Conservation (phyloP, 352 stramenopile genomes). For the Globisporangium orthogonon region DNA sequence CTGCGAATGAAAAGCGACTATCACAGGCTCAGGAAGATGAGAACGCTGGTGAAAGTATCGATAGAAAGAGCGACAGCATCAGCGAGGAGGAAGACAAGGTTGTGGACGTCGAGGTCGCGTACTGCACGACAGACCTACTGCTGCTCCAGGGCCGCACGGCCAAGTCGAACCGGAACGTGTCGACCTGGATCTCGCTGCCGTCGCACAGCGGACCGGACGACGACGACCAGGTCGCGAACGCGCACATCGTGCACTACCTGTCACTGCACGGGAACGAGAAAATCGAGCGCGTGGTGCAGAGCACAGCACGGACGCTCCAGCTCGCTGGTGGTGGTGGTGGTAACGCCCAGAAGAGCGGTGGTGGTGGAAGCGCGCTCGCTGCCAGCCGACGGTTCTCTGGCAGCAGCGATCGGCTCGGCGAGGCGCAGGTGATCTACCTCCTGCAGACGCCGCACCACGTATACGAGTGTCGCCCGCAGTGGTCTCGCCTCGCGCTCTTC, state of each 20-base stretch:
- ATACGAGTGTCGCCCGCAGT: conserved; percentile 83
- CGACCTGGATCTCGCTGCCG: conserved; percentile 76
- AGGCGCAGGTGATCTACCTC: conserved; percentile 74
- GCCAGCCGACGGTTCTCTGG: background rate
- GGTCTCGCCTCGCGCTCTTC: conserved; percentile 77
- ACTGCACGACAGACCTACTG: conserved; percentile 80
- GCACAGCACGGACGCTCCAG: conserved; percentile 23
- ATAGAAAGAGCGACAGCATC: background rate
- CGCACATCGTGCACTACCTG: conserved; percentile 79
- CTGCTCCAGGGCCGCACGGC: conserved; percentile 56
- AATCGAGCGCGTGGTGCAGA: conserved; percentile 67
- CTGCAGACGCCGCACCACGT: conserved; percentile 76
- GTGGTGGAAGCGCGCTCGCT: background rate
- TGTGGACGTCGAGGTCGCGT: conserved; percentile 55
- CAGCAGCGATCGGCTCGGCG: conserved; percentile 15
- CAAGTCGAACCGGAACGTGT: conserved; percentile 31
- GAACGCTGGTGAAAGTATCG: background rate
- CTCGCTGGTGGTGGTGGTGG: background rate
- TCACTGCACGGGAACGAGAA: conserved; percentile 67
- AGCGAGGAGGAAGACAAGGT: conserved; percentile 15
- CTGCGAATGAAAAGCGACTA: background rate
- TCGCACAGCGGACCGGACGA: conserved; percentile 55
- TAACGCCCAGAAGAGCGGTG: background rate
- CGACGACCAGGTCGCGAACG: conserved; percentile 25
- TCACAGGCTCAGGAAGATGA: conserved; percentile 1